These are phyloP conservation scores for Ananas comosus DNA, from an alignment of 176 grass and related monocot species.

Conservation along the genomic window DNA sequence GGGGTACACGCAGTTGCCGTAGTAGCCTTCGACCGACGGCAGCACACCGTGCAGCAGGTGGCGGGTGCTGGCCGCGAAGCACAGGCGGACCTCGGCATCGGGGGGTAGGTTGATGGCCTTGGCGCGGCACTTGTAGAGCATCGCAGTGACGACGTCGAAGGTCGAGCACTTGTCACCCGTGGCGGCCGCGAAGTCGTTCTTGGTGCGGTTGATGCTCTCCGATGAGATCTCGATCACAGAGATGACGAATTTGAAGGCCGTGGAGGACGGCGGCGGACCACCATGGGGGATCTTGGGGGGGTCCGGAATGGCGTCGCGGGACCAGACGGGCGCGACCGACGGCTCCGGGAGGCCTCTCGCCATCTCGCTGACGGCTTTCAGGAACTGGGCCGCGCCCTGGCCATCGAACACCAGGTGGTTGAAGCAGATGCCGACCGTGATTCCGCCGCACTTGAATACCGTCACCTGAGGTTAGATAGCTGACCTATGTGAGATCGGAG, in stretches of 20 bases:
- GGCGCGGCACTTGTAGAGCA: conserved; percentile 61
- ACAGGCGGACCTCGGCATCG: conserved; percentile 45
- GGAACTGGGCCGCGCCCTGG: conserved; percentile 59
- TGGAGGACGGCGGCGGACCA: conserved; percentile 34
- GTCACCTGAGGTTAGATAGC: conserved; percentile 39
- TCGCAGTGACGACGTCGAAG: conserved; percentile 62
- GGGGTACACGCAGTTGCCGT: conserved; percentile 73
- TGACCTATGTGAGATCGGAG: too few relatives aligned
- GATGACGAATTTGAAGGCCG: conserved; percentile 55
- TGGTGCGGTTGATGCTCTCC: conserved; percentile 44
- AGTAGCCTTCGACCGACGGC: conserved; percentile 50
- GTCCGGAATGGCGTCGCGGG: conserved; percentile 46
- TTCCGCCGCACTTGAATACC: conserved; percentile 75
- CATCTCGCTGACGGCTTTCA: conserved; percentile 52
- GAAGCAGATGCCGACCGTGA: conserved; percentile 66
- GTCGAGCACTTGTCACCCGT: conserved; percentile 56
- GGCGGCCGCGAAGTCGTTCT: conserved; percentile 32
- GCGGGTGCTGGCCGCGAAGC: conserved; percentile 66
- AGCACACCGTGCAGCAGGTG: conserved; percentile 58
- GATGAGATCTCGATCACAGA: conserved; percentile 45
- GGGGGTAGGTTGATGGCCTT: conserved; percentile 27
- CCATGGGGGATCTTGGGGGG: conserved; percentile 41
- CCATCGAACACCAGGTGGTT: conserved; percentile 80
- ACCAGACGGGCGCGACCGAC: conserved; percentile 50
- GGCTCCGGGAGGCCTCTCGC: conserved; percentile 44